phyloP scores from a whole-genome alignment of 345 rosid genomes.

The Eucalyptus regnans region DNA sequence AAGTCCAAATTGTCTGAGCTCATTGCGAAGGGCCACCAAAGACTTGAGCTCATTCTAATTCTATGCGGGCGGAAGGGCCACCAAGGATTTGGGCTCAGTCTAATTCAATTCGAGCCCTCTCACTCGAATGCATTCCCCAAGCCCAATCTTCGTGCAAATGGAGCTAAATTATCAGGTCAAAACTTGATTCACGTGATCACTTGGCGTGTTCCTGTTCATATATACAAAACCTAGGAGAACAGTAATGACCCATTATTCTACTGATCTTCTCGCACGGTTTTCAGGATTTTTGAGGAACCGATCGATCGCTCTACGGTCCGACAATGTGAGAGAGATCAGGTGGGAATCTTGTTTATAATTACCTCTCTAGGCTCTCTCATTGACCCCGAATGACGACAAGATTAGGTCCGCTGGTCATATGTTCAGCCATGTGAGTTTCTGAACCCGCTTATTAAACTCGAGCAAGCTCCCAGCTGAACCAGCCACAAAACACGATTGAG shows the following conservation, averaged over 20 bases:
- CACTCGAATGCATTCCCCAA: background rate
- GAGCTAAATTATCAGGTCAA: background rate
- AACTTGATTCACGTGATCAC: background rate
- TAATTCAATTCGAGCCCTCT: background rate
- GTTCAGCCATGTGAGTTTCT: background rate
- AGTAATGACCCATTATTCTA: background rate
- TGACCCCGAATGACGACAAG: background rate
- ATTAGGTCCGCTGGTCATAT: background rate
- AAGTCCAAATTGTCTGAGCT: background rate
- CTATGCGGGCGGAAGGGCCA: background rate
- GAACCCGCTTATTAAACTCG: background rate
- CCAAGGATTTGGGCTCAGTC: background rate
- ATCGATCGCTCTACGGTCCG: background rate
- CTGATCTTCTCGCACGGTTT: background rate
- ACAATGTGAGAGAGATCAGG: background rate
- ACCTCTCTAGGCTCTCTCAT: background rate
- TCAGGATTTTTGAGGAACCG: background rate
- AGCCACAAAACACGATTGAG: background rate
- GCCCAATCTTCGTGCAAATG: background rate
- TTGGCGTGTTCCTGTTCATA: background rate
- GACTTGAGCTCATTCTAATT: background rate
- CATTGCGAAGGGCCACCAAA: background rate
- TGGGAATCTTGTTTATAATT: background rate
- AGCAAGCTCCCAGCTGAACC: background rate
- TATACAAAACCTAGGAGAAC: background rate